These are phyloP conservation scores for Lodderomyces theae DNA, from an alignment of 1,139 yeast genomes.

Conservation along the genomic window DNA sequence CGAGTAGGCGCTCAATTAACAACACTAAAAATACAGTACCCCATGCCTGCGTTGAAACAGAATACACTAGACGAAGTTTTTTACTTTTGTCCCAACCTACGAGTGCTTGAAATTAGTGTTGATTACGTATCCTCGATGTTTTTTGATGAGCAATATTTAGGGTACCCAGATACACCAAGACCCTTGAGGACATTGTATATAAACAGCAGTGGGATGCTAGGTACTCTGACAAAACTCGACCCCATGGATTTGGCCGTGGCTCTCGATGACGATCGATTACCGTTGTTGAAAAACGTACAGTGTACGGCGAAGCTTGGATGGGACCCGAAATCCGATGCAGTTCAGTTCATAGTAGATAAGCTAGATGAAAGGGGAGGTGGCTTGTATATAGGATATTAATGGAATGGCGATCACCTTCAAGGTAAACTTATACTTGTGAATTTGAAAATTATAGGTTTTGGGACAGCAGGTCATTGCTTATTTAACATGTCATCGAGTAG, in stretches of 20 bases:
- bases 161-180: constrained; percentile 35
- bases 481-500: too few relatives aligned
- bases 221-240: constrained; percentile 76
- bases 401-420: too few relatives aligned
- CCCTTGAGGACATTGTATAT: constrained; percentile 67
- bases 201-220: constrained; percentile 86
- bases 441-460: too few relatives aligned
- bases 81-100: constrained; percentile 69
- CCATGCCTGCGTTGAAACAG: constrained; percentile 77
- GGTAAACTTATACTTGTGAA: too few relatives aligned
- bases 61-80: constrained; percentile 74
- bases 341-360: constrained; percentile 40
- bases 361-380: constrained; percentile 45
- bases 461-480: too few relatives aligned
- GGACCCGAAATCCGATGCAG: constrained; percentile 74
- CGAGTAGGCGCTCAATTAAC: constrained; percentile 65
- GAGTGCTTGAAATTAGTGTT: constrained; percentile 63
- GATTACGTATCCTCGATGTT: constrained; percentile 74
- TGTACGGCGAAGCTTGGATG: constrained; percentile 83
- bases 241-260: constrained; percentile 90
- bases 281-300: constrained; percentile 58
- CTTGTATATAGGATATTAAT: constrained; percentile 41
- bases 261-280: constrained; percentile 71
- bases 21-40: constrained; percentile 69
- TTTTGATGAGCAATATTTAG: constrained; percentile 59